Evolutionary conservation across 352 stramenopile species (phyloP).

Genomic region (Globisporangium nunn): DNA sequence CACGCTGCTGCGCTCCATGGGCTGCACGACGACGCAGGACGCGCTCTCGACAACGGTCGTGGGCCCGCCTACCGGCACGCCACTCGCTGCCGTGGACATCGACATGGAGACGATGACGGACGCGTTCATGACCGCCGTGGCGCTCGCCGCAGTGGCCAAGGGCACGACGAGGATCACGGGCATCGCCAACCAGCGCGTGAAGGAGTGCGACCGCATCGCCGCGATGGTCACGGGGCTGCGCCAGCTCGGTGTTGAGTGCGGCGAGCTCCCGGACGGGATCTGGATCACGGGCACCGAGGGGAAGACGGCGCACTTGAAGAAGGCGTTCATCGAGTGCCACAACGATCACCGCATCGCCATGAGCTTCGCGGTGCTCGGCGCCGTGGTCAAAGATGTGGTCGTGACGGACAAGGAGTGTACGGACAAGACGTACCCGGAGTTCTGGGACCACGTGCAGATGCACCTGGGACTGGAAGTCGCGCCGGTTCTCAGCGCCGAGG

Average conservation of each 20-base stretch:
- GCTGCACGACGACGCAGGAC: constrained; percentile 60
- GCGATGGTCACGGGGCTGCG: constrained; percentile 95
- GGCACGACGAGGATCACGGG: constrained; percentile 96
- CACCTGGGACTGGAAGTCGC: constrained; percentile 52
- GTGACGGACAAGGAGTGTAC: constrained; percentile 97
- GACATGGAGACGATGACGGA: constrained; percentile 98
- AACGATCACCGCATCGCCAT: constrained; percentile 99
- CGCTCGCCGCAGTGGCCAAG: constrained; percentile 91
- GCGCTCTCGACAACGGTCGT: constrained; percentile 58
- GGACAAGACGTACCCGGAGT: constrained; percentile 97
- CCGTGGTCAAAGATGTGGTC: constrained; percentile 87
- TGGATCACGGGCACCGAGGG: constrained; percentile 65
- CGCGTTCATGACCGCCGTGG: constrained; percentile 96
- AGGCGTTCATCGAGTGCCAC: constrained; percentile 82
- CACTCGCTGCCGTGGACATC: constrained; percentile 86
- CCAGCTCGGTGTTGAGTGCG: constrained; percentile 89
- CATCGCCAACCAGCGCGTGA: constrained; percentile 97
- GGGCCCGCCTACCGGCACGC: constrained; percentile 68
- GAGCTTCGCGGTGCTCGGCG: constrained; percentile 94
- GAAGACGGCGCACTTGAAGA: constrained; percentile 40
- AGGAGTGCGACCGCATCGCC: constrained; percentile 98
- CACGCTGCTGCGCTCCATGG: constrained; percentile 70
- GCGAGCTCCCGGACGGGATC: constrained; percentile 69
- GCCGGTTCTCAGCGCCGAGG: constrained; percentile 25
- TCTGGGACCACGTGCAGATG: constrained; percentile 84